Conservation (phyloP, 345 rosid genomes). For the Arabidopsis arenosa region DNA sequence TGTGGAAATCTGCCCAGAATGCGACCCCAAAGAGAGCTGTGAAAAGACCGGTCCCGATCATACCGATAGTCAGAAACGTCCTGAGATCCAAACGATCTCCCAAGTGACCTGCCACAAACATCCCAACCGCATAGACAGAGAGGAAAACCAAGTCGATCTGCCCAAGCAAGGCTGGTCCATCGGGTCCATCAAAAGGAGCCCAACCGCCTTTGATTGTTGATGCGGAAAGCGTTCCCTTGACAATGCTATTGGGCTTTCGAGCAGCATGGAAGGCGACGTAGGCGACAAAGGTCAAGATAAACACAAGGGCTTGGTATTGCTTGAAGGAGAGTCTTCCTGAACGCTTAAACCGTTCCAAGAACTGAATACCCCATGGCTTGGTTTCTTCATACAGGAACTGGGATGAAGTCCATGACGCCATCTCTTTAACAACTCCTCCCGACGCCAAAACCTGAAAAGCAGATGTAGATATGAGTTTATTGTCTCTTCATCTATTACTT, state of each 20-base stretch:
- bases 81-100: constrained; percentile 90
- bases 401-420: constrained; percentile 50
- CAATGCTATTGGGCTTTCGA: constrained; percentile 86
- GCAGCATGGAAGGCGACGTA: constrained; percentile 83
- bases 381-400: constrained; percentile 46
- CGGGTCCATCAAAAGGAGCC: constrained; percentile 78
- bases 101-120: constrained; percentile 89
- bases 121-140: constrained; percentile 75
- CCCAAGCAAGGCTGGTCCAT: constrained; percentile 84
- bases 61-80: constrained; percentile 77
- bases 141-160: constrained; percentile 89
- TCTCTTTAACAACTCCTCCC: constrained; percentile 2
- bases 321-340: constrained; percentile 65
- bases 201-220: constrained; percentile 68
- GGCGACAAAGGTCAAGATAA: constrained; percentile 78
- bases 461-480: neutral
- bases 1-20: constrained; percentile 78
- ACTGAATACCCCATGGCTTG: constrained; percentile 73
- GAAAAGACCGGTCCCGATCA: constrained; percentile 87
- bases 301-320: constrained; percentile 72
- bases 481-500: constrained; percentile 4
- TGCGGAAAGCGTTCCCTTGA: constrained; percentile 87
- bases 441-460: constrained; percentile 30
- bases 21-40: constrained; percentile 85
- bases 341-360: constrained; percentile 58